Evolutionary conservation across 805 yeast species (phyloP), one percentile per base, ranked within the genome.

Genomic region (Candida morakotiae): DNA sequence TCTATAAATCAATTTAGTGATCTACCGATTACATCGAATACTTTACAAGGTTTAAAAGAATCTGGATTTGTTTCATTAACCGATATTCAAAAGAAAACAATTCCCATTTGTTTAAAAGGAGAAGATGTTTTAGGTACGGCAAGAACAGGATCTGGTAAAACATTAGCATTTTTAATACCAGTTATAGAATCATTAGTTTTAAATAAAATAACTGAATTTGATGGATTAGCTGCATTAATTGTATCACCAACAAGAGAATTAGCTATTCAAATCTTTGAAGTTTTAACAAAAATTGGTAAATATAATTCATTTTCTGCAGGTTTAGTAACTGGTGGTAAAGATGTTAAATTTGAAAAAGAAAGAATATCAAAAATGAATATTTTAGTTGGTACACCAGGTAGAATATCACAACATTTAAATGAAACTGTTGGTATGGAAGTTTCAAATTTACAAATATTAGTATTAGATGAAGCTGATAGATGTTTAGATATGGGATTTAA

Each of bases 401-500:
- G 97, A 56, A 62, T 88, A 14, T 67, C 89, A 31, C 97, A 88
- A 55, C 96, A 88, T 55, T 73, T 88, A 76, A 95, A 89, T 56
- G 94, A 89, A 55, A 80, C 95, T 6, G 82, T 83, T 1, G 87
- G 87, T 1, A 73, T 88, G 56, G 89, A 83, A 49, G 64, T 83
- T 8, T 67, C 79, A 16, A 86, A 85, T 53, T 62, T 88, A 43
- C 91, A 88, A 58, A 75, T 83, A 54, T 62, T 88, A 31, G 88
- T 88, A 2, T 60, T 88, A 36, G 97, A 88, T 58, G 97, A 88
- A 59, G 96, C 96, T 0, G 97, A 88, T 55, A 69, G 96, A 47
- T 86, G 93, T 51, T 65, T 88, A 49, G 97, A 88, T 60, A 86
- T 89, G 95, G 96, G 96, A 6, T 88, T 88, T 70, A 81, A 80